Conservation (phyloP, 179 eudicot genomes). For the Silene vulgaris region DNA sequence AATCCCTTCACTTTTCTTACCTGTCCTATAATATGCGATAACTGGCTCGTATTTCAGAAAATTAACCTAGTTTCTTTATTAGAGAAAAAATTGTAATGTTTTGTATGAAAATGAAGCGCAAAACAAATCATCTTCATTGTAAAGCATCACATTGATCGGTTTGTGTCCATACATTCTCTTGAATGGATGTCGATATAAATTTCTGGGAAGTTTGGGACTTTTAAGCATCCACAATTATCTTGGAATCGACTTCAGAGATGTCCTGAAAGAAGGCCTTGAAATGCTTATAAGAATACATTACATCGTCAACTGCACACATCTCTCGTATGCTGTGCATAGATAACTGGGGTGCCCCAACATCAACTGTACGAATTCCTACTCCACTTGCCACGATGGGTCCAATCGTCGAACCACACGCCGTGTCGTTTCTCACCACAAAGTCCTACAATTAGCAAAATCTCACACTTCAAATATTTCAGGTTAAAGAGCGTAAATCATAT, state of each 20-base stretch:
- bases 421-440: constrained; percentile 89
- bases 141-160: not conserved
- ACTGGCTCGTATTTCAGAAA: no score
- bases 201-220: not conserved
- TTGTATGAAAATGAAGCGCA: no score
- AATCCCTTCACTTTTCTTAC: no score
- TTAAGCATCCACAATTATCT: constrained; percentile 51
- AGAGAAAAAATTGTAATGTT: no score
- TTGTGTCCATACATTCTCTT: not conserved
- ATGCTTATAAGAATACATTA: constrained; percentile 70
- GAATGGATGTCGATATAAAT: not conserved
- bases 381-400: constrained; percentile 98
- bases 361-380: constrained; percentile 87
- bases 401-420: constrained; percentile 91
- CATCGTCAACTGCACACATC: constrained; percentile 95
- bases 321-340: constrained; percentile 99
- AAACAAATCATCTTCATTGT: not conserved
- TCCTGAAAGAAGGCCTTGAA: constrained; percentile 76
- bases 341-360: constrained; percentile 86
- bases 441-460: constrained; percentile 44
- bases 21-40: no score
- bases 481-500: no score
- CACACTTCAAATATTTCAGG: not conserved
- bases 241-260: constrained; percentile 62
- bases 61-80: no score